These are phyloP conservation scores for Holtermannia corniformis DNA, from an alignment of 768 basidiomycete genomes.

Conservation along the genomic window DNA sequence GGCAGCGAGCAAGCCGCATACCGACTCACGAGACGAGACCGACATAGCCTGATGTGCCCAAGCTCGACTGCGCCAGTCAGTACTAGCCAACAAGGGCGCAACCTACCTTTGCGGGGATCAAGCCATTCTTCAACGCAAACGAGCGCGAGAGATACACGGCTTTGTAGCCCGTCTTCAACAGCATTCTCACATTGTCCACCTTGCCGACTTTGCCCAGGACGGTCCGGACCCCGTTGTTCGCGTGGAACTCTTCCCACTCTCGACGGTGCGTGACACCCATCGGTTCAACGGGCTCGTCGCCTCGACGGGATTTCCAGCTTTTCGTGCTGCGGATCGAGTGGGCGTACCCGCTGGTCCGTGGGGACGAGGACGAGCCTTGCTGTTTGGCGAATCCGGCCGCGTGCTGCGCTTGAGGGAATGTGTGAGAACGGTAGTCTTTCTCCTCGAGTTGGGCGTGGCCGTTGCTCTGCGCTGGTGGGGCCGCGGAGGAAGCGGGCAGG, in stretches of 20 bases:
- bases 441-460: slow-evolving; percentile 7
- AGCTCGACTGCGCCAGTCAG: slow-evolving; percentile 47
- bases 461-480: slow-evolving; percentile 46
- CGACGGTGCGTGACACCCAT: slow-evolving; percentile 21
- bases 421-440: slow-evolving; percentile 27
- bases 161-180: slow-evolving; percentile 80
- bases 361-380: not conserved
- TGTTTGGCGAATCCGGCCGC: not conserved
- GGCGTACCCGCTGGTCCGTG: slow-evolving; percentile 14
- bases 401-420: not conserved
- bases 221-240: slow-evolving; percentile 85
- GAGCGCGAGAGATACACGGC: slow-evolving; percentile 92
- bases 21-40: slow-evolving; percentile 45
- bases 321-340: slow-evolving; percentile 24
- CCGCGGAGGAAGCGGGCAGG: slow-evolving; percentile 42
- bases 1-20: not conserved
- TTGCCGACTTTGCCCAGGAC: slow-evolving; percentile 84
- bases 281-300: slow-evolving; percentile 50
- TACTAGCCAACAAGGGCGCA: not conserved
- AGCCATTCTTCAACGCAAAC: slow-evolving; percentile 77
- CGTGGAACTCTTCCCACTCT: slow-evolving; percentile 53
- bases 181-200: slow-evolving; percentile 83
- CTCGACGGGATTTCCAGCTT: slow-evolving; percentile 25
- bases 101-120: slow-evolving; percentile 66
- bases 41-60: slow-evolving; percentile 87